Conservation (phyloP, 1,284 basidiomycete species). For the Rhodotorula sp. region DNA sequence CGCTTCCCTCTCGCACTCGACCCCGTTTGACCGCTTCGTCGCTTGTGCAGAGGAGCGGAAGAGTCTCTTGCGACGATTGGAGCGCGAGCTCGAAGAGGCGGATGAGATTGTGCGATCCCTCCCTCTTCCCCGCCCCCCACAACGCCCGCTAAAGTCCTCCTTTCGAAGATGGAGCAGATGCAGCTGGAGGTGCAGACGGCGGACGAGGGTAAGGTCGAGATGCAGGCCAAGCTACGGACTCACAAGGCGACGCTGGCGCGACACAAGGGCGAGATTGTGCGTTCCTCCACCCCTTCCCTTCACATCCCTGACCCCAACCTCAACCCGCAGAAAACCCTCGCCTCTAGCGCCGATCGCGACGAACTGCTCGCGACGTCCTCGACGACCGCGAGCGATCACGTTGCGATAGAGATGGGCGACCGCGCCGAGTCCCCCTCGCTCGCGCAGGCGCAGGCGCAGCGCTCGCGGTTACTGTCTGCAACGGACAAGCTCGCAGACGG, state of each 20-base stretch:
- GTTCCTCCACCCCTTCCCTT: conserved; percentile 34
- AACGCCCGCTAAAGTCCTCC: background rate
- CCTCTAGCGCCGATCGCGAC: conserved; percentile 52
- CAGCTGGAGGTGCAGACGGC: conserved; percentile 98
- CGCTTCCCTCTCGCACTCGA: background rate
- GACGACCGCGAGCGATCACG: conserved; percentile 44
- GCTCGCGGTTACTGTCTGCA: conserved; percentile 67
- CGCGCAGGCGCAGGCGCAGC: conserved; percentile 58
- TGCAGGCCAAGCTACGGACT: conserved; percentile 69
- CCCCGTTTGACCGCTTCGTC: background rate
- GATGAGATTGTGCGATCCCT: conserved; percentile 79
- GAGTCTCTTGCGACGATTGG: conserved; percentile 76
- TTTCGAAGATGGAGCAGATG: conserved; percentile 88
- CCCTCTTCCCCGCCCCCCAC: background rate
- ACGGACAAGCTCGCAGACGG: conserved; percentile 54
- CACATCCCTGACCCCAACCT: background rate
- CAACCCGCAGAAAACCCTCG: conserved; percentile 53
- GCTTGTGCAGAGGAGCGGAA: conserved; percentile 71
- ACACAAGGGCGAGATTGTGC: conserved; percentile 71
- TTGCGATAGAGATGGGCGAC: conserved; percentile 67
- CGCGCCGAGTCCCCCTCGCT: conserved; percentile 52
- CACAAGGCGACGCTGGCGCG: conserved; percentile 71
- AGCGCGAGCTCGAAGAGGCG: conserved; percentile 96
- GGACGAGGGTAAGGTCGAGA: conserved; percentile 67
- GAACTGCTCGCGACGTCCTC: conserved; percentile 51